phyloP scores from a whole-genome alignment of 768 basidiomycete species.

The Mycena venus region DNA sequence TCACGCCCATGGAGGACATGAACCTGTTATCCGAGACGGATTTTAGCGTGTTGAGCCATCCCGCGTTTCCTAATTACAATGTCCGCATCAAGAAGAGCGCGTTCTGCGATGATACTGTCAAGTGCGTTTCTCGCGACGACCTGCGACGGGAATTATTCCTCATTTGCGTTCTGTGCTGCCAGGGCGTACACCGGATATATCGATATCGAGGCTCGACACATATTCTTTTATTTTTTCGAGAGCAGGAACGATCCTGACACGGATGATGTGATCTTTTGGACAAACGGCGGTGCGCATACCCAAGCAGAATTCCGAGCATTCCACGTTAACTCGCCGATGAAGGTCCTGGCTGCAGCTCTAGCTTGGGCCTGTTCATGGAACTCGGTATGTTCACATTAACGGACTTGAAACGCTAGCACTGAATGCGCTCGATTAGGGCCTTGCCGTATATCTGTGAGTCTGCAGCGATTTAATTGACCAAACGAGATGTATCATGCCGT shows the following conservation, averaged over 20 bases:
- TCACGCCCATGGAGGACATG: conserved; percentile 33
- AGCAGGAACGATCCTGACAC: conserved; percentile 70
- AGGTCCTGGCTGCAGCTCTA: conserved; percentile 59
- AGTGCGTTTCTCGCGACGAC: conserved; percentile 39
- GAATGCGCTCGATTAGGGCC: conserved; percentile 59
- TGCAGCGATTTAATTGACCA: neutral
- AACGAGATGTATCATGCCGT: too few species aligned
- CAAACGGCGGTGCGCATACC: conserved; percentile 55
- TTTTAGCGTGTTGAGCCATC: conserved; percentile 58
- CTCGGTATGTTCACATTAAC: conserved; percentile 51
- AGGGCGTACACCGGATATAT: conserved; percentile 79
- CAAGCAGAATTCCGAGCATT: neutral
- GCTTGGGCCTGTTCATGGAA: conserved; percentile 81
- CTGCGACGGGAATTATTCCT: too few species aligned
- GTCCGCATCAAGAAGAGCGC: conserved; percentile 56
- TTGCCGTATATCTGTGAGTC: conserved; percentile 63
- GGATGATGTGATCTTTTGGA: conserved; percentile 75
- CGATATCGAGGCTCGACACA: conserved; percentile 71
- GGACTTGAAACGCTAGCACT: neutral
- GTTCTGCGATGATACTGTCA: conserved; percentile 57
- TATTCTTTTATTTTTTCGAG: conserved; percentile 87
- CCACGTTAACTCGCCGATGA: neutral
- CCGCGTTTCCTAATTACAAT: conserved; percentile 57
- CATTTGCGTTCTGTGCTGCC: neutral
- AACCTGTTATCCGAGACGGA: conserved; percentile 39